A percentile compares a stretch with the other conserved stretches of the same genome.
These are phyloP conservation scores for Noccaea bulbosa DNA, from an alignment of 345 rosid species.

Conservation along the genomic window DNA sequence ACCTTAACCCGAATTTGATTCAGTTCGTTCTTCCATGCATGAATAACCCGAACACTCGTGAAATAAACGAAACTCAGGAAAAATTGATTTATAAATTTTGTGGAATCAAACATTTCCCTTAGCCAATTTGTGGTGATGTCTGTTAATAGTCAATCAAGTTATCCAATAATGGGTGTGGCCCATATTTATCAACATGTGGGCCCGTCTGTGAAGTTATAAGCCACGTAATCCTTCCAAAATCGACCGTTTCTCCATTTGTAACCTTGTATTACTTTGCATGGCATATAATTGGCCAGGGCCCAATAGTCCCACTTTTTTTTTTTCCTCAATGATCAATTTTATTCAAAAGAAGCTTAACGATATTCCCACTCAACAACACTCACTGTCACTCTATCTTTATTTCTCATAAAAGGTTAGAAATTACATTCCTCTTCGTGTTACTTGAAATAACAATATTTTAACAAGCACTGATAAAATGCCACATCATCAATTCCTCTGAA, in stretches of 20 bases:
- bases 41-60: background rate
- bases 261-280: constrained; percentile 37
- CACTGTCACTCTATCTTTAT: too few relatives aligned
- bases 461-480: background rate
- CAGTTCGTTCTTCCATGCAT: background rate
- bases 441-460: background rate
- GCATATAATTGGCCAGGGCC: constrained; percentile 31
- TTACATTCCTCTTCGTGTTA: too few relatives aligned
- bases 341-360: constrained; percentile 3
- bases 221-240: constrained; percentile 36
- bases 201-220: constrained; percentile 28
- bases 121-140: background rate
- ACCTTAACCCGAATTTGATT: background rate
- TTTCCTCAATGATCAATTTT: background rate
- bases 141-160: background rate
- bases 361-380: background rate
- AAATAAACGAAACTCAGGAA: background rate
- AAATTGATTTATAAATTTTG: background rate
- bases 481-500: background rate
- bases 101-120: background rate
- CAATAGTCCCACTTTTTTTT: background rate
- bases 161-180: constrained; percentile 34
- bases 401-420: too few relatives aligned
- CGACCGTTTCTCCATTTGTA: constrained; percentile 35
- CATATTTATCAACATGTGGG: constrained; percentile 31